Evolutionary conservation across 2,329 filamentous ascomycete genomes (phyloP), one percentile per base, ranked within the genome.

Genomic region (Pestalotiopsis sp.): DNA sequence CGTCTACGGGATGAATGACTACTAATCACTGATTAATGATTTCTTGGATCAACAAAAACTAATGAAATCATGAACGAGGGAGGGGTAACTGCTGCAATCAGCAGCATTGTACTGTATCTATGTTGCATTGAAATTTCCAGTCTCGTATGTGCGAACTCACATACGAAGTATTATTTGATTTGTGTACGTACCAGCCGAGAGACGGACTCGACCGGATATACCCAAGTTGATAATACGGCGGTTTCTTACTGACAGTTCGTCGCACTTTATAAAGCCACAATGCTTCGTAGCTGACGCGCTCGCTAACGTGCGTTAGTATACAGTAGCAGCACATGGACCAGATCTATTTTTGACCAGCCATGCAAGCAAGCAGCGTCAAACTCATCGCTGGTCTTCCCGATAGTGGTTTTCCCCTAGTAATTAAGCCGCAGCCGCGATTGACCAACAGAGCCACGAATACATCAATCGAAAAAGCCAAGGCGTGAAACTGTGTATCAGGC

Each of bases 401-500:
- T 36, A 20, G 59, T 20, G 25, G 23, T 31, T 39, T 14, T n/a
- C 12, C 25, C 17, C 17, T 72, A 72, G 72, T 72, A 36, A 70
- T 68, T 73, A 74, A 76, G 72, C 72, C 70, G 74, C 72, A 66
- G 39, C 64, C 52, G 64, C 64, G 64, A 25, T 66, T 66, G 63
- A 66, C 41, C n/a, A 23, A n/a, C 25, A 36, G 14, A 52, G 20
- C 11, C n/a, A 36, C 45, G 17, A 52, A n/a, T n/a, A 52, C 20
- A n/a, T 52, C 17, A 52, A n/a, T 9, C 20, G 45, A 5, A n/a
- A 52, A 52, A 52, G 45, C 17, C 45, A 52, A n/a, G 45, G 45
- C 45, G 45, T 52, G 45, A 20, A n/a, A n/a, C 12, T 45, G 14
- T 52, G 7, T n/a, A 20, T 52, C 11, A 52, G 45, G 45, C 45